Evolutionary conservation across 129 eudicot species (phyloP), one percentile per base, ranked within the genome.

Genomic region (Smallanthus sonchifolius): DNA sequence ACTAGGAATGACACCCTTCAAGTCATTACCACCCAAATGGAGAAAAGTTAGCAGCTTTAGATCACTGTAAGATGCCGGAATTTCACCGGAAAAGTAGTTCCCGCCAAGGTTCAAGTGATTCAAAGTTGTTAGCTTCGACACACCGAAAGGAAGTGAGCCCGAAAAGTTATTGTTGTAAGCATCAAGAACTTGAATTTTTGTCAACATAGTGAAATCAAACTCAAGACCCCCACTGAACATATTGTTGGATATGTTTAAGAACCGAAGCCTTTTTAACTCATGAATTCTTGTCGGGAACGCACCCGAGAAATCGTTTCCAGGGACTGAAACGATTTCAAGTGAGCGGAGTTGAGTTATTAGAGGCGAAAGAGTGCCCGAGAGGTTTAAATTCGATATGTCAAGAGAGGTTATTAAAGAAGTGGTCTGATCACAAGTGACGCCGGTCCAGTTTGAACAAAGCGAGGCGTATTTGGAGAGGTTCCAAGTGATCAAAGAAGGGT

Each of bases 11-110:
- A 4, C 24, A 37, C 96, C 96, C 6, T 69, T 75, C 19, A 89
- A 66, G 74, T 86, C 92, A 67, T 89, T 89, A 24, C 96, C 96
- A 10, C 92, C 91, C 5, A 89, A 73, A 28, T 87, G 80, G 4
- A 89, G 86, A 54, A 77, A 74, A 0, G 48, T 81, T 17, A 89
- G 87, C 79, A 49, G 81, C 60, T 71, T 28, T 2, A 84, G 60
- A 65, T 78, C 75, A 24, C 89, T 89, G 36, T 80, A 84, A 57
- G 74, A 47, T 4, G 76, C 75, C 13, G 92, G 96, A 7, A 89
- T 89, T 51, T 59, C 70, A 10, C 96, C 96, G 0, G 91, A 84
- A 64, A 89, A 89, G 77, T 79, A 86, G 11, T 86, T 89, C 40
- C 96, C 96, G 6, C 96, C 96, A 9, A 89, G 79, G 66, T 83